A percentile compares a stretch with the other conserved stretches of the same genome.
These are phyloP conservation scores for Arxiozyma slooffiae DNA, from an alignment of 1,139 yeast species.

Conservation along the genomic window DNA sequence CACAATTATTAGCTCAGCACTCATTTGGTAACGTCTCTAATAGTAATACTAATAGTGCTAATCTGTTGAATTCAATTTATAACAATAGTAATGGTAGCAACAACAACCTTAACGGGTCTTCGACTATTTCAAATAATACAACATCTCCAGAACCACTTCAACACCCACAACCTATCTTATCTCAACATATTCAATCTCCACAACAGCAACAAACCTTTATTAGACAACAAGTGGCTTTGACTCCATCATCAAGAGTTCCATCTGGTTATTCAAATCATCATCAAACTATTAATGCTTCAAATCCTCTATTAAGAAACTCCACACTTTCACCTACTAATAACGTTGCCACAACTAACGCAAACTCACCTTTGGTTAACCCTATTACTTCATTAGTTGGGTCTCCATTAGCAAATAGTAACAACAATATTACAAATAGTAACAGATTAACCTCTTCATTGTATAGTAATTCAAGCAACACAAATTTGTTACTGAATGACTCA, in stretches of 20 bases:
- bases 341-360: constrained; percentile 10
- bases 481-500: constrained; percentile 4
- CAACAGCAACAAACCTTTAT: constrained; percentile 20
- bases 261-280: constrained; percentile 29
- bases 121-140: background rate
- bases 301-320: constrained; percentile 28
- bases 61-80: background rate
- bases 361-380: constrained; percentile 12
- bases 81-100: background rate
- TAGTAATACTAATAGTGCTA: background rate
- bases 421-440: constrained; percentile 5
- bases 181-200: constrained; percentile 1
- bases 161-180: constrained; percentile 1
- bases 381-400: background rate
- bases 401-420: constrained; percentile 8
- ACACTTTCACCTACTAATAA: constrained; percentile 22
- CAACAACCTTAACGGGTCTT: background rate
- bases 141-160: constrained; percentile 3
- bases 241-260: constrained; percentile 29
- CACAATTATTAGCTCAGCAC: constrained; percentile 3
- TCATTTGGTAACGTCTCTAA: background rate
- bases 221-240: constrained; percentile 24
- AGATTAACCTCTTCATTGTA: constrained; percentile 9
- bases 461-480: constrained; percentile 4
- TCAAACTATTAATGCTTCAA: constrained; percentile 17